Evolutionary conservation across 129 eudicot genomes (phyloP).

Genomic region (Pseudognaphalium luteoalbum): DNA sequence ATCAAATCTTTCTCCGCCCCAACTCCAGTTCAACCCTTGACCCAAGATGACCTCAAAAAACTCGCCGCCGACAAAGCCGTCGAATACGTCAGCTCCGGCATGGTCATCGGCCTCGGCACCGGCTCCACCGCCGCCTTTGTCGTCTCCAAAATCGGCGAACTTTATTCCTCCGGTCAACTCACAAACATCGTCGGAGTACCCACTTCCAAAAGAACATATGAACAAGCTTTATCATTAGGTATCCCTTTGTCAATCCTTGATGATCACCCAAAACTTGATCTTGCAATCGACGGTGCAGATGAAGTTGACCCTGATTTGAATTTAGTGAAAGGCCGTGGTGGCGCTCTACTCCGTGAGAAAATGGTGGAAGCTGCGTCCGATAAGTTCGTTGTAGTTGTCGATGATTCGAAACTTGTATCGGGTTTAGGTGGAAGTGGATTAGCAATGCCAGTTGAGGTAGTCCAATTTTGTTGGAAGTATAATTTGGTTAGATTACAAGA

Average conservation of each 20-base stretch:
- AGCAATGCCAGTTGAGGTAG: constrained; percentile 99
- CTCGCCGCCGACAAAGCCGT: constrained; percentile 98
- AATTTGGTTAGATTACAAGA: constrained; percentile 66
- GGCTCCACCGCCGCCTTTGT: constrained; percentile 99
- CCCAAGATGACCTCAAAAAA: constrained; percentile 92
- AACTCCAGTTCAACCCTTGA: constrained; percentile 46
- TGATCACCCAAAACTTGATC: constrained; percentile 74
- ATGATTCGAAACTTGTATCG: constrained; percentile 71
- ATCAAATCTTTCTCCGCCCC: constrained; percentile 66
- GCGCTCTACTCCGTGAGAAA: constrained; percentile 81
- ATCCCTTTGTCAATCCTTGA: constrained; percentile 83
- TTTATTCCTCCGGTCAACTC: constrained; percentile 53
- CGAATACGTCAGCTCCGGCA: constrained; percentile 76
- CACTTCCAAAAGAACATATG: constrained; percentile 84
- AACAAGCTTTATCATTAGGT: constrained; percentile 66
- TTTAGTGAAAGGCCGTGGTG: constrained; percentile 92
- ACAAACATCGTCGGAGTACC: constrained; percentile 79
- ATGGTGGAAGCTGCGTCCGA: constrained; percentile 93
- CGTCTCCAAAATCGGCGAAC: constrained; percentile 77
- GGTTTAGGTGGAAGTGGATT: constrained; percentile 89
- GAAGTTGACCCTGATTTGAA: constrained; percentile 90
- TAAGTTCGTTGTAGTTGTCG: constrained; percentile 82
- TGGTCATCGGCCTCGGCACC: constrained; percentile 96
- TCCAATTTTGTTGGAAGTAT: constrained; percentile 95
- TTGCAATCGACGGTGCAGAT: constrained; percentile 96